These are phyloP conservation scores for Dactylorhiza incarnata DNA, from an alignment of 106 monocot species.

Conservation along the genomic window DNA sequence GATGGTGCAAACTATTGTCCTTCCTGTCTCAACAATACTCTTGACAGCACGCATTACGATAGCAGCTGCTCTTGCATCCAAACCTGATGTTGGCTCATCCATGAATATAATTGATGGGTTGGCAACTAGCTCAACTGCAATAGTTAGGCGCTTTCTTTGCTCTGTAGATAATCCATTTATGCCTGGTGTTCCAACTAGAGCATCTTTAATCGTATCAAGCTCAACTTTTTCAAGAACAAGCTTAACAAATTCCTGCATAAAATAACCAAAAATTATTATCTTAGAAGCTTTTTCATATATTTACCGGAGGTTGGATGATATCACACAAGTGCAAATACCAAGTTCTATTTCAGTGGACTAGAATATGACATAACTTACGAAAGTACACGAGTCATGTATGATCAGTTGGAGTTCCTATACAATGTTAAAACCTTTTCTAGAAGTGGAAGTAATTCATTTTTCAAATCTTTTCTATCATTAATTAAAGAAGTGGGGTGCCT, in stretches of 20 bases:
- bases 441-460: not conserved
- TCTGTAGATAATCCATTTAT: conserved; percentile 39
- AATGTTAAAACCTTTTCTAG: not conserved
- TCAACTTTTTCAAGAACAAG: conserved; percentile 39
- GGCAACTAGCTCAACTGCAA: conserved; percentile 23
- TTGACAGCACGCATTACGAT: conserved; percentile 23
- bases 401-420: too few relatives aligned
- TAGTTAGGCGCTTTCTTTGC: conserved; percentile 20
- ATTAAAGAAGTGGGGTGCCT: conserved; percentile 1
- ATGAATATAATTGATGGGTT: conserved; percentile 26
- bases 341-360: too few relatives aligned
- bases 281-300: not conserved
- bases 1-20: conserved; percentile 25
- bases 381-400: too few relatives aligned
- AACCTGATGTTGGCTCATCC: conserved; percentile 26
- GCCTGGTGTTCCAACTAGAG: conserved; percentile 36
- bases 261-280: not conserved
- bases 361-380: too few relatives aligned
- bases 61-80: conserved; percentile 25
- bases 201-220: conserved; percentile 30
- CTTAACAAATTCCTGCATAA: conserved; percentile 32
- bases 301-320: not conserved
- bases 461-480: not conserved
- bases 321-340: too few relatives aligned
- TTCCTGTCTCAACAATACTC: conserved; percentile 16